A percentile compares a stretch with the other conserved stretches of the same genome.
phyloP scores from a whole-genome alignment of 768 basidiomycete species.

The Russula virescens region DNA sequence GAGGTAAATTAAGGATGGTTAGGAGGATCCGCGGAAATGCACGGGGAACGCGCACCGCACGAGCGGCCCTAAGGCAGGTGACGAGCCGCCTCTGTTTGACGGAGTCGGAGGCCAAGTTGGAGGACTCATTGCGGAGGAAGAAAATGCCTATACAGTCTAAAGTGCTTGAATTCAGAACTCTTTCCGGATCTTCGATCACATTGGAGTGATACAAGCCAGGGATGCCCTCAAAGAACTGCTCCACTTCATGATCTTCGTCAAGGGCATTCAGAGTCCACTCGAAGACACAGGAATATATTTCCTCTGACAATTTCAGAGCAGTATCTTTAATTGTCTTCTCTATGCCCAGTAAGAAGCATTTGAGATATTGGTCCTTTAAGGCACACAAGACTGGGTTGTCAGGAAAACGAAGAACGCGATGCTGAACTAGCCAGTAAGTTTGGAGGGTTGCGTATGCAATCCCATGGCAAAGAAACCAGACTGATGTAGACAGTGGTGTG shows the following conservation, averaged over 20 bases:
- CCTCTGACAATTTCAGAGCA: not conserved
- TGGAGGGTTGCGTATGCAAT: no score
- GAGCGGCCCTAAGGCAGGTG: no score
- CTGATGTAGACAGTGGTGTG: not conserved
- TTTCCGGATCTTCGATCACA: not conserved
- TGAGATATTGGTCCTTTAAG: not conserved
- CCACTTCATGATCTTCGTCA: not conserved
- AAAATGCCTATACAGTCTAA: no score
- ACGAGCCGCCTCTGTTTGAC: no score
- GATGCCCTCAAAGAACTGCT: not conserved
- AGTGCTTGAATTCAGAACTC: not conserved
- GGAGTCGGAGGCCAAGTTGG: no score
- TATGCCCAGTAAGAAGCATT: not conserved
- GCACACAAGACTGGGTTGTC: no score
- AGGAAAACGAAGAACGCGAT: no score
- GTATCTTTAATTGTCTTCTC: not conserved
- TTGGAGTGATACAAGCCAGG: not conserved
- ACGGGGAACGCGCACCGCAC: no score
- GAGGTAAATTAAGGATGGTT: no score
- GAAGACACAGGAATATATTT: not conserved
- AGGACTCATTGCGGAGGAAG: no score
- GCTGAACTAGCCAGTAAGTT: no score
- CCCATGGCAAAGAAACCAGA: not conserved
- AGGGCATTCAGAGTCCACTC: not conserved
- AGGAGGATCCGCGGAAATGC: no score